Conservation (phyloP, 805 yeast species). For the Lipomyces chichibuensis region DNA sequence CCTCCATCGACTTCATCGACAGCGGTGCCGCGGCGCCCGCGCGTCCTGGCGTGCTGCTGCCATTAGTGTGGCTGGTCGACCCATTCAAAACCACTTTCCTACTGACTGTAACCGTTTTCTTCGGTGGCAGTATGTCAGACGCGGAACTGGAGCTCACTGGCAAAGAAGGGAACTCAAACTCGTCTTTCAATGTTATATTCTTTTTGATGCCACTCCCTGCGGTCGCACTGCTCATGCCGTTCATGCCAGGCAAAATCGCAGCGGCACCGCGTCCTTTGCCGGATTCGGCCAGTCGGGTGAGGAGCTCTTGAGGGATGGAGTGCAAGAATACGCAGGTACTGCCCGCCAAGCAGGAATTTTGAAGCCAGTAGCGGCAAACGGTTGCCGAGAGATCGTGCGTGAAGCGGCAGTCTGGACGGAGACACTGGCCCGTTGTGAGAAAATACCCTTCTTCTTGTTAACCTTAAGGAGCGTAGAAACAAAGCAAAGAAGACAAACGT, state of each 20-base stretch:
- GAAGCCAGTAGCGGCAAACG: slow-evolving; percentile 54
- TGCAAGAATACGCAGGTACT: slow-evolving; percentile 50
- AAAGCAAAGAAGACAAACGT: not conserved
- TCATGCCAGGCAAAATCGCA: slow-evolving; percentile 14
- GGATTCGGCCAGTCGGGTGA: slow-evolving; percentile 21
- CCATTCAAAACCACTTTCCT: not conserved
- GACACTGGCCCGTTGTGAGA: slow-evolving; percentile 49
- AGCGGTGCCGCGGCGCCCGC: not conserved
- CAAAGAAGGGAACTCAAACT: slow-evolving; percentile 29
- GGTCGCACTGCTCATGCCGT: not conserved
- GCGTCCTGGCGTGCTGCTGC: not conserved
- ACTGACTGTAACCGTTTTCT: not conserved
- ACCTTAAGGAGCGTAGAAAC: not conserved
- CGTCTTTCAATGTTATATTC: slow-evolving; percentile 25
- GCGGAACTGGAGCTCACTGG: slow-evolving; percentile 3
- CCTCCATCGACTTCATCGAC: slow-evolving; percentile 25
- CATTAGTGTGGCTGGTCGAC: not conserved
- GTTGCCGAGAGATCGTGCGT: slow-evolving; percentile 51
- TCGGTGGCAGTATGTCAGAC: not conserved
- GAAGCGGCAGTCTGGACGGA: slow-evolving; percentile 52
- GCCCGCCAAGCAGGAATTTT: slow-evolving; percentile 51
- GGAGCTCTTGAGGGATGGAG: slow-evolving; percentile 42
- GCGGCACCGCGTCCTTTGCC: slow-evolving; percentile 19
- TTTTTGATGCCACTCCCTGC: not conserved
- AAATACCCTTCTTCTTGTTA: slow-evolving; percentile 43